Base-by-base conservation (phyloP, 2,329 filamentous ascomycete species). In the Aspergillus brasiliensis region DNA sequence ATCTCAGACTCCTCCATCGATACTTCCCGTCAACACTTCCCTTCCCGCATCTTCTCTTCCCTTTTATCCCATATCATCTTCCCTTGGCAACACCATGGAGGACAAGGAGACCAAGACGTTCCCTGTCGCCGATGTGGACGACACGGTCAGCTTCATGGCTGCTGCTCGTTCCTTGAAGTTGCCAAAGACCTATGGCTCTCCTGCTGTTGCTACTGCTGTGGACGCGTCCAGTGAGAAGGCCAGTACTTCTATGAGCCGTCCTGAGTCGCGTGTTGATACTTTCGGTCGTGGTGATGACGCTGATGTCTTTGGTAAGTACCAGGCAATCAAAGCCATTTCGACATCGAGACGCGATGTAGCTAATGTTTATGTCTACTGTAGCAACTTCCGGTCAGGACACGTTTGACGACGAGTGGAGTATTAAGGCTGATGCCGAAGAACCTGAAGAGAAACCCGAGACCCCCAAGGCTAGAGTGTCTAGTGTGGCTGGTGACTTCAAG, bases 131-230 rank as follows among this genome's bases (percentile, higher is more conserved):
- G 25, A 68, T 38, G 44, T 72, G 11, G 67, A 72, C 53, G 69
- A 73, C 47, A 66, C 68, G 6, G 65, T 63, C 57, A 68, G 59
- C 53, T 73, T 73, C 42, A 68, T 73, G 67, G 68, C 65, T 23
- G 70, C 66, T 51, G 64, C 68, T 58, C 66, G 67, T 31, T 58
- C 62, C 42, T 59, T 66, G 17, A 66, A 59, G 27, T 37, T 64
- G 17, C 40, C 48, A 13, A 55, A 51, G 25, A 47, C 25, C 5
- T 63, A 60, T 19, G 60, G 54, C 15, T 56, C 52, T 11, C 37
- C 51, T 8, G 25, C 61, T 5, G 21, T 37, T 17, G 13, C 48
- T 46, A 31, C 25, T 34, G 55, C 38, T 40, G 58, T 56, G 7
- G 48, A 62, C n/a, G 53, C 27, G 21, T 57, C 56, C 19, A 47